Conservation (phyloP, 2,329 filamentous ascomycete genomes). For the Blumeria hordei region DNA sequence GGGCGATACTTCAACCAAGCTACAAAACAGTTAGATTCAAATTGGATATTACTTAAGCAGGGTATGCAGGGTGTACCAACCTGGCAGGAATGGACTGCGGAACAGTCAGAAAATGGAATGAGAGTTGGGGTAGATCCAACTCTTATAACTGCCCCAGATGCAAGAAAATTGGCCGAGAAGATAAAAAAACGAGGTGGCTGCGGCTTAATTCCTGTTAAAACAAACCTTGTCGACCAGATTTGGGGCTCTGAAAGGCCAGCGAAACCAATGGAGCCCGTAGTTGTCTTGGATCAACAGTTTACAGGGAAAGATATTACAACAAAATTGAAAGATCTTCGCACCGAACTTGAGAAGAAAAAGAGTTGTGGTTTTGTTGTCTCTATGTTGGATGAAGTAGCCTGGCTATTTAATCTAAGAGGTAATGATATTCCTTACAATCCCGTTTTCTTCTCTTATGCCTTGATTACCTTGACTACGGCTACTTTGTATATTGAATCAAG, state of each 20-base stretch:
- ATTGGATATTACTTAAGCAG: conserved; percentile 83
- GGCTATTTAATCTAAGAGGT: conserved; percentile 93
- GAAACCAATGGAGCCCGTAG: conserved; percentile 52
- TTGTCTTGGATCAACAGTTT: conserved; percentile 45
- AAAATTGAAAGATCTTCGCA: conserved; percentile 71
- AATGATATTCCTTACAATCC: conserved; percentile 95
- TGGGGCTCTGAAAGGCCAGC: conserved; percentile 56
- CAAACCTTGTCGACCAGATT: conserved; percentile 77
- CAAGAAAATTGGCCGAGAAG: conserved; percentile 56
- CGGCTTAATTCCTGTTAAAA: conserved; percentile 47
- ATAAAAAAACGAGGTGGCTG: conserved; percentile 69
- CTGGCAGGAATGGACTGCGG: conserved; percentile 88
- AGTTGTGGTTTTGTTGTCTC: conserved; percentile 71
- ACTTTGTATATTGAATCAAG: conserved; percentile 65
- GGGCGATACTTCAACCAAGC: conserved; percentile 98
- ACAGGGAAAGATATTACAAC: conserved; percentile 60
- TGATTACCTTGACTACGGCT: conserved; percentile 52
- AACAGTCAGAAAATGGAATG: conserved; percentile 70
- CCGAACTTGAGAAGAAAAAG: conserved; percentile 78
- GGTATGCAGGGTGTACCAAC: conserved; percentile 84
- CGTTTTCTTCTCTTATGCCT: conserved; percentile 92
- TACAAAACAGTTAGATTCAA: conserved; percentile 64
- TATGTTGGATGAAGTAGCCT: conserved; percentile 89
- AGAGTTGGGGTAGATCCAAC: conserved; percentile 77
- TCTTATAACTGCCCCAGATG: conserved; percentile 50